phyloP scores from a whole-genome alignment of 345 rosid genomes.

The Eucalyptus sp. region DNA sequence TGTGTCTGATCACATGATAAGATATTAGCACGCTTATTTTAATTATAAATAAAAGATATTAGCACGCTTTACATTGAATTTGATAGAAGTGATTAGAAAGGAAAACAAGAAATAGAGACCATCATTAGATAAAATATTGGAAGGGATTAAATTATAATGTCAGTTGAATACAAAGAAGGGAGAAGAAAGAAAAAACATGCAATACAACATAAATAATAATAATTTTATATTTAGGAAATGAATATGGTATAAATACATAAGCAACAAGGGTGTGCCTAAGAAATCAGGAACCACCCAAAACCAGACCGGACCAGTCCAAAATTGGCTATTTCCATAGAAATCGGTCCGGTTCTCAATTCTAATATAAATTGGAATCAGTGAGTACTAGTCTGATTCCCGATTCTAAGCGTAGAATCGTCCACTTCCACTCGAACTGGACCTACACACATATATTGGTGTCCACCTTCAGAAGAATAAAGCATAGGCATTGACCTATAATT shows the following conservation, averaged over 20 bases:
- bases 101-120: rapidly evolving
- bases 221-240: not conserved
- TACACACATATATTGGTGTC: rapidly evolving
- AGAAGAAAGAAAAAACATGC: not conserved
- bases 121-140: not conserved
- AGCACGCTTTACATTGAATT: not conserved
- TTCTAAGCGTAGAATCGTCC: rapidly evolving
- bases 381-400: rapidly evolving
- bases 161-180: not conserved
- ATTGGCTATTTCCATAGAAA: rapidly evolving
- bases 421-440: rapidly evolving
- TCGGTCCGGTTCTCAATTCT: rapidly evolving
- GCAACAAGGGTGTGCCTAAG: rapidly evolving
- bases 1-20: no score
- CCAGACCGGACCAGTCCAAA: rapidly evolving
- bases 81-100: not conserved
- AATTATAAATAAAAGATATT: not conserved
- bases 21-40: not conserved
- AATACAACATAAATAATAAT: no score
- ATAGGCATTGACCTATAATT: no score
- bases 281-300: rapidly evolving
- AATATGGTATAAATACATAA: not conserved
- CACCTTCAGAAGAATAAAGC: no score
- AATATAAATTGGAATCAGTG: rapidly evolving
- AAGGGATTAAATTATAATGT: not conserved